phyloP scores from a whole-genome alignment of 306 rosid species.

The Gastrolobium villosum region DNA sequence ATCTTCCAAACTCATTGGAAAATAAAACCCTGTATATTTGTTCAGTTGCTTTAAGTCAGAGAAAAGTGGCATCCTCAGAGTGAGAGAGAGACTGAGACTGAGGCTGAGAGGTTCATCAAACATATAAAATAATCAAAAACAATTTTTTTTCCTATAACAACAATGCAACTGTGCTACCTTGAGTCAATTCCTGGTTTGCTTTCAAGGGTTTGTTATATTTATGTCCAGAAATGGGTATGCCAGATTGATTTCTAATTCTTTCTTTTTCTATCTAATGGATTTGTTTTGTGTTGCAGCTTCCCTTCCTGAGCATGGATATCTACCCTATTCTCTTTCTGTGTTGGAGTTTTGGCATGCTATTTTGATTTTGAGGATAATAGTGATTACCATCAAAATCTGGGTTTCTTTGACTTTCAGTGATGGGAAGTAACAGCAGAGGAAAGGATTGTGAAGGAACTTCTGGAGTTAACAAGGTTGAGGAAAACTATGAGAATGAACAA shows the following conservation, averaged over 20 bases:
- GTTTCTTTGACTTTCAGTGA: slow-evolving; percentile 49
- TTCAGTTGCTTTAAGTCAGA: slow-evolving; percentile 54
- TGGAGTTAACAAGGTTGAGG: slow-evolving; percentile 52
- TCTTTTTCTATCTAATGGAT: slow-evolving; percentile 46
- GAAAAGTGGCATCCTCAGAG: slow-evolving; percentile 31
- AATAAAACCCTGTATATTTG: slow-evolving; percentile 60
- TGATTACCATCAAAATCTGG: slow-evolving; percentile 40
- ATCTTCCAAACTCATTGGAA: slow-evolving; percentile 88
- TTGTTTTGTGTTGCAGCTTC: slow-evolving; percentile 46
- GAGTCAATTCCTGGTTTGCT: slow-evolving; percentile 58
- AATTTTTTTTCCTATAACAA: slow-evolving; percentile 39
- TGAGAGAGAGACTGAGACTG: slow-evolving; percentile 10
- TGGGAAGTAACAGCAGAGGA: slow-evolving; percentile 59
- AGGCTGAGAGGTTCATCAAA: slow-evolving; percentile 39
- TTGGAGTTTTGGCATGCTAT: slow-evolving; percentile 9
- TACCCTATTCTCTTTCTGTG: slow-evolving; percentile 32
- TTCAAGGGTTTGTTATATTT: slow-evolving; percentile 61
- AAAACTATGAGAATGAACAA: slow-evolving; percentile 48
- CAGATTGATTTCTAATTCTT: slow-evolving; percentile 41
- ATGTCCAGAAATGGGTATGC: slow-evolving; percentile 61
- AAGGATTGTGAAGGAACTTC: slow-evolving; percentile 61
- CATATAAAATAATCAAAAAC: slow-evolving; percentile 28
- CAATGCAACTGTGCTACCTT: slow-evolving; percentile 63
- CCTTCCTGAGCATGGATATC: slow-evolving; percentile 46
- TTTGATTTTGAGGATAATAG: slow-evolving; percentile 37